Conservation (phyloP, 2,329 filamentous ascomycete genomes). For the Penicillium sp. region DNA sequence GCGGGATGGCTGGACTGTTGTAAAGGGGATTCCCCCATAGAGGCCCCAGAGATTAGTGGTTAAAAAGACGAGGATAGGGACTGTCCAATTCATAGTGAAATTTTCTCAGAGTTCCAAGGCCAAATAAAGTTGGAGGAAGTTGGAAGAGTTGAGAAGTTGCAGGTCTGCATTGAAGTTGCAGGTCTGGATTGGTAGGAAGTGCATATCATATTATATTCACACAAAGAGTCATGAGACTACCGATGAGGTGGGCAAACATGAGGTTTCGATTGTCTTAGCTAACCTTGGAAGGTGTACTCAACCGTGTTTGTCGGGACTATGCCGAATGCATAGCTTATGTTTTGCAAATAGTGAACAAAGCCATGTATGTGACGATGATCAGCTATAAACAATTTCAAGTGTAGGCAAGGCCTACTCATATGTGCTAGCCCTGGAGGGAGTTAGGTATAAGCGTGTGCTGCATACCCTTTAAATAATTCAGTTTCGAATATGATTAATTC, state of each 20-base stretch:
- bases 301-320: not conserved
- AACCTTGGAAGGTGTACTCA: not conserved
- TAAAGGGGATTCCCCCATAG: slow-evolving; percentile 21
- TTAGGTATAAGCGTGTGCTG: no score
- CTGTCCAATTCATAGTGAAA: slow-evolving; percentile 17
- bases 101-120: no score
- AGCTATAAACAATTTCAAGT: not conserved
- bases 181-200: not conserved
- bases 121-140: not conserved
- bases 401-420: not conserved
- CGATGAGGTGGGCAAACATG: not conserved
- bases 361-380: not conserved
- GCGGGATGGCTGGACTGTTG: slow-evolving; percentile 15
- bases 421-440: not conserved
- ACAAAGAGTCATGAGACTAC: not conserved
- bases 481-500: no score
- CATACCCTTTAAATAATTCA: no score
- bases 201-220: not conserved
- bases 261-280: not conserved
- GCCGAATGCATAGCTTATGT: not conserved
- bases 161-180: no score
- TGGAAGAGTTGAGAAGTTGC: not conserved
- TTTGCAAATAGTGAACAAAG: not conserved
- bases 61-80: slow-evolving; percentile 17
- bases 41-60: slow-evolving; percentile 21